These are phyloP conservation scores for Alternaria postmessia DNA, from an alignment of 2,329 filamentous ascomycete genomes.

Conservation along the genomic window DNA sequence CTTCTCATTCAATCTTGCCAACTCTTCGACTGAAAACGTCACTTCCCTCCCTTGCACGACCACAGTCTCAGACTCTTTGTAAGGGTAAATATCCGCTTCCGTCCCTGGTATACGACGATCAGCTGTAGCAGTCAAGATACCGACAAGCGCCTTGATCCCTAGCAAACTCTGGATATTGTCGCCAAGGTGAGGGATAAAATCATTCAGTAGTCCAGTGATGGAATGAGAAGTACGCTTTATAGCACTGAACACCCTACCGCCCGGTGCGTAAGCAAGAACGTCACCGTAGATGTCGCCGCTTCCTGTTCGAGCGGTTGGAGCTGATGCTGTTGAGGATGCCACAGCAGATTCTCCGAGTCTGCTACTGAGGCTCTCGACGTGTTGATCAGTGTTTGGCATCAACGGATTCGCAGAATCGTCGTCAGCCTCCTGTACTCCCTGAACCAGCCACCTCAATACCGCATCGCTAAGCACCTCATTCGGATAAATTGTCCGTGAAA, in stretches of 20 bases:
- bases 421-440: conserved; percentile 34
- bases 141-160: conserved; percentile 39
- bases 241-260: conserved; percentile 28
- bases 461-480: conserved; percentile 45
- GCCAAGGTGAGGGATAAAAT: conserved; percentile 35
- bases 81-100: conserved; percentile 37
- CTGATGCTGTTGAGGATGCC: neutral
- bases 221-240: conserved; percentile 24
- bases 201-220: conserved; percentile 28
- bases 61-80: conserved; percentile 26
- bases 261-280: conserved; percentile 40
- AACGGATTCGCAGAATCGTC: conserved; percentile 12
- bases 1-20: conserved; percentile 28
- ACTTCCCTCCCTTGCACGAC: conserved; percentile 11
- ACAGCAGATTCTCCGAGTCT: conserved; percentile 19
- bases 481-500: conserved; percentile 42
- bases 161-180: conserved; percentile 39
- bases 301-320: conserved; percentile 23
- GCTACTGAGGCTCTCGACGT: conserved; percentile 23
- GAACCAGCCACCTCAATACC: conserved; percentile 42
- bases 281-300: conserved; percentile 47
- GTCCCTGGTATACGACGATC: conserved; percentile 45
- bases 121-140: conserved; percentile 40
- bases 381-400: conserved; percentile 26
- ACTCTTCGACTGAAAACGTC: conserved; percentile 19